A percentile compares a stretch with the other conserved stretches of the same genome.
Conservation (phyloP, 257 asterid species). For the Salvia hispanica region DNA sequence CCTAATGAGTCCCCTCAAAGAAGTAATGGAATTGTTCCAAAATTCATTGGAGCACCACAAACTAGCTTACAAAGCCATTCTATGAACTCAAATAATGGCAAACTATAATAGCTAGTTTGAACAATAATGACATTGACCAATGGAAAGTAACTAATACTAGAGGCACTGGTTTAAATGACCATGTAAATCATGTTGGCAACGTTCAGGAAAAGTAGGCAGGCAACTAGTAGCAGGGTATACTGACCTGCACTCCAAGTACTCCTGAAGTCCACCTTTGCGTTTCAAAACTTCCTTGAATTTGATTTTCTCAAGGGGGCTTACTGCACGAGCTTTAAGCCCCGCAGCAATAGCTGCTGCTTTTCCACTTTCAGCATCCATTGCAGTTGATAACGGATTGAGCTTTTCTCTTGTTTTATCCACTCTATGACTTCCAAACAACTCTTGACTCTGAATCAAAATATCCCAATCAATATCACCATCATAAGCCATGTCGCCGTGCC, state of each 20-base stretch:
- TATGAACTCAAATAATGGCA: conserved; percentile 14
- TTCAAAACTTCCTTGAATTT: conserved; percentile 86
- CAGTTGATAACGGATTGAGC: conserved; percentile 40
- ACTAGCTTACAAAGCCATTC: conserved; percentile 18
- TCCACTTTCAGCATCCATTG: conserved; percentile 61
- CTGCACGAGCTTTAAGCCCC: conserved; percentile 87
- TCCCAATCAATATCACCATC: conserved; percentile 99
- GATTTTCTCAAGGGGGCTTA: conserved; percentile 82
- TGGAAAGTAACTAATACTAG: conserved; percentile 20
- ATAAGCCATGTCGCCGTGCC: conserved; percentile 96
- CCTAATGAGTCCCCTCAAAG: conserved; percentile 19
- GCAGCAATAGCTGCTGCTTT: conserved; percentile 83
- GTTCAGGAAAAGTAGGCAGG: conserved; percentile 31
- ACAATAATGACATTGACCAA: conserved; percentile 15
- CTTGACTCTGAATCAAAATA: conserved; percentile 70
- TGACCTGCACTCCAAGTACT: conserved; percentile 93
- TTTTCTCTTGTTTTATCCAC: conserved; percentile 62
- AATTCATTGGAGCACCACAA: conserved; percentile 15
- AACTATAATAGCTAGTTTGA: conserved; percentile 26
- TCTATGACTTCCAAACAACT: conserved; percentile 55
- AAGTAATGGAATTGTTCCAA: conserved; percentile 22
- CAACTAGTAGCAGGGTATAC: conserved; percentile 35
- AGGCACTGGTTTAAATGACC: conserved; percentile 21
- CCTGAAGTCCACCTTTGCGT: conserved; percentile 96
- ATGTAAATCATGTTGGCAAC: conserved; percentile 20